Percentiles rank a stretch among this genome's conserved stretches.
phyloP scores from a whole-genome alignment of 2,329 filamentous ascomycete species.

The Diaporthe sp. region DNA sequence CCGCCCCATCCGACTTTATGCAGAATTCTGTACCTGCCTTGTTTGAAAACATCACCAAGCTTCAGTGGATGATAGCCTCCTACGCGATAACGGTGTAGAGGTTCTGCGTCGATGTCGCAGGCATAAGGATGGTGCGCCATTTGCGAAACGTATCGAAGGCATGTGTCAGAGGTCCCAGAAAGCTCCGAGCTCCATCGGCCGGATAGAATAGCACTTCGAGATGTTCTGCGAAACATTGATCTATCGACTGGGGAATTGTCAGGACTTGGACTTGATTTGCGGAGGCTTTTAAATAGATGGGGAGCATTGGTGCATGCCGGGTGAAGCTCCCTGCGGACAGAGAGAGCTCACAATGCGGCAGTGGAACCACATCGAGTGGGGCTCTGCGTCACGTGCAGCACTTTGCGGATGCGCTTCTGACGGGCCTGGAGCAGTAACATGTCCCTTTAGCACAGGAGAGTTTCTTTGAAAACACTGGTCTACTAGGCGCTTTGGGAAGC shows the following conservation, averaged over 20 bases:
- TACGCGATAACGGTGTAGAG: neutral
- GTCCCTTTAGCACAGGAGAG: too few species aligned
- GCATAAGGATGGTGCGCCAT: neutral
- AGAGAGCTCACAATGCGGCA: neutral
- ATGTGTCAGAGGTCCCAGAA: neutral
- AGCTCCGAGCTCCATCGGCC: neutral
- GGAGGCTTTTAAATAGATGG: neutral
- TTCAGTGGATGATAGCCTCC: neutral
- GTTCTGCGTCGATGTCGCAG: neutral
- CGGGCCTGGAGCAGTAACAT: too few species aligned
- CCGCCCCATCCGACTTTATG: constrained; percentile 12
- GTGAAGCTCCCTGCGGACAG: neutral
- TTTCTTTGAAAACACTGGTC: too few species aligned
- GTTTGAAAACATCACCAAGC: neutral
- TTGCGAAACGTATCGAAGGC: neutral
- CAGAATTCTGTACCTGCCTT: constrained; percentile 1
- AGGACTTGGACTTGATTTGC: neutral
- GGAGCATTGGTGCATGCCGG: neutral
- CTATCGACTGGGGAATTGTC: neutral
- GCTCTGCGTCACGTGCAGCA: neutral
- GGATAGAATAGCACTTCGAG: neutral
- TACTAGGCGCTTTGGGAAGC: too few species aligned
- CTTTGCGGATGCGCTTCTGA: too few species aligned
- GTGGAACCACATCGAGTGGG: neutral
- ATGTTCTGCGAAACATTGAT: neutral